phyloP scores from a whole-genome alignment of 73 alveolate genomes.

The Effrenium voratum region DNA sequence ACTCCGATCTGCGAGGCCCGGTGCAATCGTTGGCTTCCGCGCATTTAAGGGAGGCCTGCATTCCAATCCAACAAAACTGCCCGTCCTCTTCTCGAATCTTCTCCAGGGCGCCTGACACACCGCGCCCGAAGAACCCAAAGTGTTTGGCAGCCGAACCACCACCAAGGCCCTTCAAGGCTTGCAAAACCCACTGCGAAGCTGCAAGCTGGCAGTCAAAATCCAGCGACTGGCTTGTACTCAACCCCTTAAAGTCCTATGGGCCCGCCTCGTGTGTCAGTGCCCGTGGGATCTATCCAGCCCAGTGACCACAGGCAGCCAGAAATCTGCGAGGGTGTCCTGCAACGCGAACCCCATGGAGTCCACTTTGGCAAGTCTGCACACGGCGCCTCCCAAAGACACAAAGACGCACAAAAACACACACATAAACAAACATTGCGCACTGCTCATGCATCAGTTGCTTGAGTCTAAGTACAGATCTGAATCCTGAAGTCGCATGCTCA shows the following conservation, averaged over 20 bases:
- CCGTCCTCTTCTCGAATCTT: not conserved
- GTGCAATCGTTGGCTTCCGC: not conserved
- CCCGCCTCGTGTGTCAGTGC: not conserved
- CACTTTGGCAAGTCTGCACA: no score
- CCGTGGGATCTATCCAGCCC: constrained; percentile 79
- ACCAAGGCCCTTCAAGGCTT: no score
- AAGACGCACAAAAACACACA: no score
- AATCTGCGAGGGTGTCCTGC: constrained; percentile 66
- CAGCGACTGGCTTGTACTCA: no score
- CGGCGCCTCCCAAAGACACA: no score
- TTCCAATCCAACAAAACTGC: not conserved
- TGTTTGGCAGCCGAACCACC: not conserved
- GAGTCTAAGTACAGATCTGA: no score
- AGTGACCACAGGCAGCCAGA: constrained; percentile 84
- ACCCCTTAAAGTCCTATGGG: not conserved
- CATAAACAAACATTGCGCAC: no score
- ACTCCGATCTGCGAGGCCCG: constrained; percentile 20
- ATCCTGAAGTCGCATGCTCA: no score
- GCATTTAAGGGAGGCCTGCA: not conserved
- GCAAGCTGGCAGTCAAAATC: no score
- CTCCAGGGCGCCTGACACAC: not conserved
- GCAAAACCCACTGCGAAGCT: no score
- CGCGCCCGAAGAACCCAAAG: not conserved
- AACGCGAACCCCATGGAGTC: not conserved
- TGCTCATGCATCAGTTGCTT: no score